Percentiles rank a stretch among this genome's conserved stretches.
Evolutionary conservation across 225 moss, liverwort and hornwort genomes (phyloP).

Genomic region (Bryum argenteum): DNA sequence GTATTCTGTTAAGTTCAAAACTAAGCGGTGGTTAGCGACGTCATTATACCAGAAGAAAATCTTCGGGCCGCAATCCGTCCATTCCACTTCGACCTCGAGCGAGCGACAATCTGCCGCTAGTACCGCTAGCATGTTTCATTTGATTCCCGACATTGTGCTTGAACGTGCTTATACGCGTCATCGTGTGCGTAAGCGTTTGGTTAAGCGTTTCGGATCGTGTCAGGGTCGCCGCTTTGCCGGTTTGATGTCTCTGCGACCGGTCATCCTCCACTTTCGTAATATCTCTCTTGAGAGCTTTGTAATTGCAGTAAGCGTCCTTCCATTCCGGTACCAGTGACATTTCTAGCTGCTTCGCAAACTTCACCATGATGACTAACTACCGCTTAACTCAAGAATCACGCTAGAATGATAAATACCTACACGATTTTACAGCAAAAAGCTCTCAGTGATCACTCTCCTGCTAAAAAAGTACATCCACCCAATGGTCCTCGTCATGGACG

Average conservation of each 20-base stretch:
- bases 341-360: constrained; percentile 59
- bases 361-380: constrained; percentile 43
- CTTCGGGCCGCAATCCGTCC: constrained; percentile 23
- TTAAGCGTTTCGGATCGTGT: constrained; percentile 8
- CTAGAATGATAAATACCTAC: background rate
- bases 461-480: too few species aligned
- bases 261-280: constrained; percentile 36
- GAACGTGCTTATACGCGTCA: constrained; percentile 26
- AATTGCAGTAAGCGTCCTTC: constrained; percentile 54
- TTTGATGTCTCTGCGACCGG: constrained; percentile 7
- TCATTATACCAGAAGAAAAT: constrained; percentile 38
- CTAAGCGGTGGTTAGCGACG: background rate
- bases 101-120: constrained; percentile 35
- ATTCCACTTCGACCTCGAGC: constrained; percentile 29
- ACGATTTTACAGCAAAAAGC: too few species aligned
- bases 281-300: constrained; percentile 51
- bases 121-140: constrained; percentile 20
- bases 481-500: background rate
- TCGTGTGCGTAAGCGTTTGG: constrained; percentile 34
- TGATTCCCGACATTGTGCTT: constrained; percentile 36
- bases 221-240: background rate
- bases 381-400: background rate
- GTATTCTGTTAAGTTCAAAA: background rate
- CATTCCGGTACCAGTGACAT: constrained; percentile 56
- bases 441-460: constrained; percentile 1